A percentile compares a stretch with the other conserved stretches of the same genome.
Conservation (phyloP, 2,329 filamentous ascomycete species). For the Talaromyces sp. region DNA sequence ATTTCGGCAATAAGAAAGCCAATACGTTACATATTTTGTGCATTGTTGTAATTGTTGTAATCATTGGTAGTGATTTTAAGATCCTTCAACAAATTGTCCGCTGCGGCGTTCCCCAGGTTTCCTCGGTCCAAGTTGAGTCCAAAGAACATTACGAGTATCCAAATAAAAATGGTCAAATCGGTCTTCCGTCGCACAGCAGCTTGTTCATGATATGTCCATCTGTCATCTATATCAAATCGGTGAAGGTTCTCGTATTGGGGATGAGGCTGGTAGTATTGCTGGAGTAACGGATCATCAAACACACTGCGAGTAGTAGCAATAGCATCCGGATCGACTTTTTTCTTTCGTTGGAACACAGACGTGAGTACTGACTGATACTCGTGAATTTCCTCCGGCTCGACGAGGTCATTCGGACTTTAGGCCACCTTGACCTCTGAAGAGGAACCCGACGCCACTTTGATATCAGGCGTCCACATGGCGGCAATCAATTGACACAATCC, state of each 20-base stretch:
- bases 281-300: constrained; percentile 45
- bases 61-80: constrained; percentile 25
- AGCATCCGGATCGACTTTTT: constrained; percentile 22
- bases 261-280: constrained; percentile 33
- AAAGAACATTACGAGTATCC: constrained; percentile 48
- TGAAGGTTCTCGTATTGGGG: constrained; percentile 40
- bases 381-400: constrained; percentile 10
- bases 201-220: constrained; percentile 34
- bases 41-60: constrained; percentile 57
- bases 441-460: constrained; percentile 8
- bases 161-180: constrained; percentile 38
- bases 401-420: constrained; percentile 8
- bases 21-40: constrained; percentile 56
- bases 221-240: constrained; percentile 32
- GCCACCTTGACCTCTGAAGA: neutral
- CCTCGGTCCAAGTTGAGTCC: constrained; percentile 18
- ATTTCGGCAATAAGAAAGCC: constrained; percentile 57
- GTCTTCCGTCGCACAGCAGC: constrained; percentile 27
- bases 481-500: neutral
- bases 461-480: neutral
- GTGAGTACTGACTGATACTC: constrained; percentile 15
- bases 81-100: constrained; percentile 16
- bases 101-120: constrained; percentile 17
- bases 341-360: constrained; percentile 6
- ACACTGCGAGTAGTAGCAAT: constrained; percentile 32